A percentile compares a stretch with the other conserved stretches of the same genome.
Evolutionary conservation across 805 yeast genomes (phyloP).

Genomic region (Saturnispora halmiae): DNA sequence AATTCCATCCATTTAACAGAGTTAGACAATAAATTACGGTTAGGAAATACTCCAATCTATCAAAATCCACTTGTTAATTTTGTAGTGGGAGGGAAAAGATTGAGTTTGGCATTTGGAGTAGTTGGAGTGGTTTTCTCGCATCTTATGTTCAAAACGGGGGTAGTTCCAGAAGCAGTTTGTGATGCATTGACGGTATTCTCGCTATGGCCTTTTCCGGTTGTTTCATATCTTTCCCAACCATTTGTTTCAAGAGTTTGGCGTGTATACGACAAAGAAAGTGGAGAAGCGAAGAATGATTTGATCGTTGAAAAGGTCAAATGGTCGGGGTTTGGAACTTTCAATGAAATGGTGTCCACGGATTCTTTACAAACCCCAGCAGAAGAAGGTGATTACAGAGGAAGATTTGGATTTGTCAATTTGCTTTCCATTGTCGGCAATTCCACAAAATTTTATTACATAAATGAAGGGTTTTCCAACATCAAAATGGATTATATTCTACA

Average conservation of each 20-base stretch:
- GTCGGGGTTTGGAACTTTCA: conserved; percentile 59
- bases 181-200: conserved; percentile 33
- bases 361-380: conserved; percentile 33
- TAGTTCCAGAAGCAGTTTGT: conserved; percentile 43
- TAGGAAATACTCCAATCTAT: conserved; percentile 55
- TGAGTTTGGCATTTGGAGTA: conserved; percentile 51
- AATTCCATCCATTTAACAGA: conserved; percentile 23
- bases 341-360: conserved; percentile 46
- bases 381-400: conserved; percentile 25
- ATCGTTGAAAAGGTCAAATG: conserved; percentile 58
- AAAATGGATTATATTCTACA: conserved; percentile 47
- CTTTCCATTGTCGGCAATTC: conserved; percentile 31
- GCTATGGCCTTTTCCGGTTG: conserved; percentile 48
- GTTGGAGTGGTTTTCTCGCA: conserved; percentile 58
- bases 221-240: conserved; percentile 47
- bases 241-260: conserved; percentile 68
- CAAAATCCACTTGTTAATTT: conserved; percentile 54
- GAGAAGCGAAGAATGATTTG: conserved; percentile 49
- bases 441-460: conserved; percentile 43
- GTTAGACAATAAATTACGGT: conserved; percentile 43
- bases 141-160: conserved; percentile 43
- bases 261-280: conserved; percentile 55
- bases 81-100: conserved; percentile 52
- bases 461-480: conserved; percentile 71
- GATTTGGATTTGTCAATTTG: conserved; percentile 45